Evolutionary conservation across 2,329 filamentous ascomycete genomes (phyloP).

Genomic region (Fusarium longipes): DNA sequence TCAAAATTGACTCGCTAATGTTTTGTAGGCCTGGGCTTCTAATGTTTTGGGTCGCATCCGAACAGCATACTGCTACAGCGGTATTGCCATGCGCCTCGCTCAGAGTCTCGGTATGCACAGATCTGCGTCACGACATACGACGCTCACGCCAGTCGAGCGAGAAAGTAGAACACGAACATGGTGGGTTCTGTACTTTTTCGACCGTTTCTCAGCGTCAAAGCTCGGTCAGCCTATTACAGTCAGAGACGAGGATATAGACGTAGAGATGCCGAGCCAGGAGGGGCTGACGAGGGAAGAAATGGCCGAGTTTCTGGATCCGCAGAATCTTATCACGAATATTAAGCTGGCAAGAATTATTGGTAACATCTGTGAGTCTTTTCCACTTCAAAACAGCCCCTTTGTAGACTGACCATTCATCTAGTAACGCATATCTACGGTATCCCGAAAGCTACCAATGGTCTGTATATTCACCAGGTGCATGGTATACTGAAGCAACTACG

Average conservation of each 20-base stretch:
- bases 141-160: slow-evolving; percentile 38
- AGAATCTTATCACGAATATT: slow-evolving; percentile 46
- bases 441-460: slow-evolving; percentile 45
- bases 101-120: slow-evolving; percentile 58
- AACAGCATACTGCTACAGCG: slow-evolving; percentile 50
- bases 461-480: slow-evolving; percentile 47
- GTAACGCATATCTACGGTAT: slow-evolving; percentile 48
- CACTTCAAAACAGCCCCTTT: accelerated
- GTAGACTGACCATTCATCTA: background rate
- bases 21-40: slow-evolving; percentile 43
- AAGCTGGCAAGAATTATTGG: slow-evolving; percentile 49
- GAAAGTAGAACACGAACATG: slow-evolving; percentile 47
- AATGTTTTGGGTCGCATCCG: slow-evolving; percentile 52
- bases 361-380: slow-evolving; percentile 32
- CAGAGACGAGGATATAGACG: slow-evolving; percentile 50
- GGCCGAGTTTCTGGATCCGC: slow-evolving; percentile 47
- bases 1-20: background rate
- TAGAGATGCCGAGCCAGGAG: slow-evolving; percentile 49
- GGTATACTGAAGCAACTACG: slow-evolving; percentile 46
- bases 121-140: slow-evolving; percentile 36
- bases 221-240: slow-evolving; percentile 49
- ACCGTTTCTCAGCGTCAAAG: slow-evolving; percentile 50
- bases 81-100: slow-evolving; percentile 53
- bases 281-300: slow-evolving; percentile 45
- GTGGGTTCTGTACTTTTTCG: slow-evolving; percentile 52